phyloP scores from a whole-genome alignment of 345 rosid species.

The Raphanus sativus region DNA sequence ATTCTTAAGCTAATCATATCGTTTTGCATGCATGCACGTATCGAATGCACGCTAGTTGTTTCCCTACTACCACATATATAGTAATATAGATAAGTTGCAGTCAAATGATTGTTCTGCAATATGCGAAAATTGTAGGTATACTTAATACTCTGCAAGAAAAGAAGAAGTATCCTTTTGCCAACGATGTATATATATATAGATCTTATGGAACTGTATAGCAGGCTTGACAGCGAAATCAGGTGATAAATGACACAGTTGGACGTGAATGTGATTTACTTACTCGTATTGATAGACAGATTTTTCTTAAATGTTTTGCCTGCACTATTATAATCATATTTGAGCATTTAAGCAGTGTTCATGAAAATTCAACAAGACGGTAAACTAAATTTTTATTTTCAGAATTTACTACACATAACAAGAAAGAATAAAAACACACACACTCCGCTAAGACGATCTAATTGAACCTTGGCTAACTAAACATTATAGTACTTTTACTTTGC shows the following conservation, averaged over 20 bases:
- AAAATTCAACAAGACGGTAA: not conserved
- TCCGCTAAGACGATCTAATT: not conserved
- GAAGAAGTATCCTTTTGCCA: not conserved
- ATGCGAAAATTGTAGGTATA: not conserved
- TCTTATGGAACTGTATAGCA: too few species aligned
- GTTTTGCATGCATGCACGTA: constrained; percentile 1
- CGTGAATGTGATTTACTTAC: not conserved
- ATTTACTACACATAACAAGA: not conserved
- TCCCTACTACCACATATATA: not conserved
- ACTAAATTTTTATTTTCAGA: not conserved
- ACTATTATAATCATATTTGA: not conserved
- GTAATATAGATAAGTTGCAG: not conserved
- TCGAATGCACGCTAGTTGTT: not conserved
- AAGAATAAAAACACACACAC: not conserved
- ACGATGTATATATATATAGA: not conserved
- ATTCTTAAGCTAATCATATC: not conserved
- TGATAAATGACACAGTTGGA: not conserved
- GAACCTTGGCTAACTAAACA: not conserved
- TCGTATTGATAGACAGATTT: not conserved
- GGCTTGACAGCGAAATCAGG: not conserved
- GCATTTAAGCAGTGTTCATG: not conserved
- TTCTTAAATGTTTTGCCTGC: not conserved
- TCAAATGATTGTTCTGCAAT: not conserved
- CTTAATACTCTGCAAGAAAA: not conserved
- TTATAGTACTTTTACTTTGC: not conserved